Evolutionary conservation across 495 filamentous ascomycete genomes (phyloP).

Genomic region (Aspergillus ellipticus): DNA sequence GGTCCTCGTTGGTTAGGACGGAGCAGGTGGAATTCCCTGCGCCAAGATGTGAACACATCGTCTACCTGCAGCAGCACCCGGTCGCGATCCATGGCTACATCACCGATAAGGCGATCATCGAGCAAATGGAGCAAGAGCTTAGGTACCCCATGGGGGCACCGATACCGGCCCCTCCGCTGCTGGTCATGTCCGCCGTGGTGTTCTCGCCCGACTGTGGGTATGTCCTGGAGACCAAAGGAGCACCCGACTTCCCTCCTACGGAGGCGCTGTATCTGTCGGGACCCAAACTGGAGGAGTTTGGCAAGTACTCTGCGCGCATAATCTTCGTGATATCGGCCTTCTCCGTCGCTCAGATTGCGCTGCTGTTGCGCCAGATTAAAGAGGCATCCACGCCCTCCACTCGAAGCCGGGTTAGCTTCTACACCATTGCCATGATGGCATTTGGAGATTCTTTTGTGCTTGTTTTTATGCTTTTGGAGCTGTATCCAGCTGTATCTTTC

Average conservation of each 20-base stretch:
- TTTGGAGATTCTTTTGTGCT: slow-evolving; percentile 75
- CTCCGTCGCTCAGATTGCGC: slow-evolving; percentile 64
- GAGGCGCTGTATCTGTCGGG: slow-evolving; percentile 69
- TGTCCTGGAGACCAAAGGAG: slow-evolving; percentile 82
- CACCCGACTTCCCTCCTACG: slow-evolving; percentile 62
- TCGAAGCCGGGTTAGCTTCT: slow-evolving; percentile 84
- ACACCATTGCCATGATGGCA: slow-evolving; percentile 79
- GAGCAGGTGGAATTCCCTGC: slow-evolving; percentile 55
- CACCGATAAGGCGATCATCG: slow-evolving; percentile 43
- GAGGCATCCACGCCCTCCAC: slow-evolving; percentile 94
- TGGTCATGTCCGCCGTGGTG: slow-evolving; percentile 78
- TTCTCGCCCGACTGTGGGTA: slow-evolving; percentile 95
- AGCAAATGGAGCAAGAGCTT: slow-evolving; percentile 77
- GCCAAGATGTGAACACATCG: slow-evolving; percentile 82
- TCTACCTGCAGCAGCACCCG: slow-evolving; percentile 82
- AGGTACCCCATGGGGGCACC: slow-evolving; percentile 81
- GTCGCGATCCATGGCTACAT: slow-evolving; percentile 33
- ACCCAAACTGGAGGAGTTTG: slow-evolving; percentile 72
- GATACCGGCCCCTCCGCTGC: slow-evolving; percentile 58
- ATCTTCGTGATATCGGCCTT: slow-evolving; percentile 63
- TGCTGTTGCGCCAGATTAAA: slow-evolving; percentile 82
- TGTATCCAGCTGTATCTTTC: slow-evolving; percentile 61
- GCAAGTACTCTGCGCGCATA: slow-evolving; percentile 61
- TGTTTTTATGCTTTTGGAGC: slow-evolving; percentile 59
- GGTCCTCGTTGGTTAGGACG: slow-evolving; percentile 57